Evolutionary conservation across 192 early-diverging fungal genomes (phyloP).

Genomic region (Coemansia sp.): DNA sequence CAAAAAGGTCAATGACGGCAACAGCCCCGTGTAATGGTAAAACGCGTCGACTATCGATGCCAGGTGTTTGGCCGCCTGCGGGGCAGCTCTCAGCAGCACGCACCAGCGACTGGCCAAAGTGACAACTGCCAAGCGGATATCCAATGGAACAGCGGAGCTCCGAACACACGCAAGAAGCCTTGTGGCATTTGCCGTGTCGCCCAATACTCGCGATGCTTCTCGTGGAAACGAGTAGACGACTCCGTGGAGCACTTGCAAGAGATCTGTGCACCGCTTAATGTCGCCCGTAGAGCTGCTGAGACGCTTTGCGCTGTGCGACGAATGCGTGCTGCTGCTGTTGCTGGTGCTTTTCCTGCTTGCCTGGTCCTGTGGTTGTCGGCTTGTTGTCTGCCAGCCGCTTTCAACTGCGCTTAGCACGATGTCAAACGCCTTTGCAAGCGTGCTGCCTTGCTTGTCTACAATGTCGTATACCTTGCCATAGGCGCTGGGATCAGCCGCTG

Average conservation of each 20-base stretch:
- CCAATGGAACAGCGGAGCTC: slow-evolving; percentile 2
- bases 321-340: not conserved
- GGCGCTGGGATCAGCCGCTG: not conserved
- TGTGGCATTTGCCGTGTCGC: not conserved
- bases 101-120: slow-evolving; percentile 26
- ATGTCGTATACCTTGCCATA: slow-evolving; percentile 17
- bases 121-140: slow-evolving; percentile 19
- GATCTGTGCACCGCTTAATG: slow-evolving; percentile 3
- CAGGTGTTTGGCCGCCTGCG: slow-evolving; percentile 1
- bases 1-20: slow-evolving; percentile 10
- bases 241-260: slow-evolving; percentile 19
- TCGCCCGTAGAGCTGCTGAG: not conserved
- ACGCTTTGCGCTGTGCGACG: not conserved
- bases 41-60: slow-evolving; percentile 23
- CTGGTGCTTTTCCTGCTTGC: not conserved
- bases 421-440: slow-evolving; percentile 9
- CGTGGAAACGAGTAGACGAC: slow-evolving; percentile 24
- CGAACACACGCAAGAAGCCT: slow-evolving; percentile 5
- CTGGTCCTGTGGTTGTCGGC: not conserved
- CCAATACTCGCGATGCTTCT: slow-evolving; percentile 6
- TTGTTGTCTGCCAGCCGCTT: slow-evolving; percentile 6
- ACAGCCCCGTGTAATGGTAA: not conserved
- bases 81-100: not conserved
- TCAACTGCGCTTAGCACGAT: slow-evolving; percentile 11
- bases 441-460: slow-evolving; percentile 4